Evolutionary conservation across 129 eudicot species (phyloP).

Genomic region (Kitagawia praeruptora): DNA sequence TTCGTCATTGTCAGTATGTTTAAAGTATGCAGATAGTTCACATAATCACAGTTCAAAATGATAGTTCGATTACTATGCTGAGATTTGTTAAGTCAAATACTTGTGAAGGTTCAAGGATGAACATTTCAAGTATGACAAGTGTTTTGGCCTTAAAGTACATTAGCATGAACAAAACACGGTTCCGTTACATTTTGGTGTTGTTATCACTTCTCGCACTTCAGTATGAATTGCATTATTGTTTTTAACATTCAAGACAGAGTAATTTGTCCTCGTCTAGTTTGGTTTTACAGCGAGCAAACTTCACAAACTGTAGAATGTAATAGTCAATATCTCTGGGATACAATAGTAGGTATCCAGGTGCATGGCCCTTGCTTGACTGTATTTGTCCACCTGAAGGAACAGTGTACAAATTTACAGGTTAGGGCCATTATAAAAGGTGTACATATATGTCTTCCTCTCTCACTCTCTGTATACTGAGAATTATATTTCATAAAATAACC

Average conservation of each 20-base stretch:
- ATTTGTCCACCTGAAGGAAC: neutral
- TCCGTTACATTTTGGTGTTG: neutral
- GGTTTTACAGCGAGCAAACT: neutral
- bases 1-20: too few species aligned
- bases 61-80: neutral
- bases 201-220: neutral
- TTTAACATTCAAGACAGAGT: neutral
- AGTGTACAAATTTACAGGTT: neutral
- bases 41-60: neutral
- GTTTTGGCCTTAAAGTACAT: neutral
- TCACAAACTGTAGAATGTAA: neutral
- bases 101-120: neutral
- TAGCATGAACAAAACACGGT: neutral
- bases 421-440: neutral
- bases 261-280: neutral
- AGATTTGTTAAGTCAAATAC: neutral
- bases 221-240: neutral
- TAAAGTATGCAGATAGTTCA: neutral
- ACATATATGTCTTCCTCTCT: neutral
- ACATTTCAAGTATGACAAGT: neutral
- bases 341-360: neutral
- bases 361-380: neutral
- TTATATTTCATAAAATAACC: neutral
- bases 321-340: neutral
- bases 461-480: neutral